phyloP scores from a whole-genome alignment of 2,329 filamentous ascomycete species.

The Juglanconis oblonga region DNA sequence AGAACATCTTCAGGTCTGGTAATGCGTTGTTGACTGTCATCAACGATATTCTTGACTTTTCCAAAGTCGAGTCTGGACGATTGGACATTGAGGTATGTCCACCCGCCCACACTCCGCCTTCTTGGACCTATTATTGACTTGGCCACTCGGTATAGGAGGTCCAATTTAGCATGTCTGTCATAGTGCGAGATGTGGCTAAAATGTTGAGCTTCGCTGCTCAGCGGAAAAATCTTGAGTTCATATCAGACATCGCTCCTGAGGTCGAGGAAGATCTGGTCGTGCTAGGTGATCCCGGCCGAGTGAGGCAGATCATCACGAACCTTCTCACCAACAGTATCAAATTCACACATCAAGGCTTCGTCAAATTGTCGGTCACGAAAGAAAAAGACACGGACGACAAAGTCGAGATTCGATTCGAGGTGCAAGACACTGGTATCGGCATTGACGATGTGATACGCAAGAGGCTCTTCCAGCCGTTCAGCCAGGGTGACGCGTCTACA shows the following conservation, averaged over 20 bases:
- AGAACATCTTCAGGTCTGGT: slow-evolving; percentile 58
- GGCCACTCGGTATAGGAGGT: slow-evolving; percentile 1
- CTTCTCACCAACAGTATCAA: slow-evolving; percentile 60
- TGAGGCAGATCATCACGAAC: slow-evolving; percentile 62
- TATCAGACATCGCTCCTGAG: slow-evolving; percentile 60
- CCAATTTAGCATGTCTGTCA: slow-evolving; percentile 19
- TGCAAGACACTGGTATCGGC: slow-evolving; percentile 78
- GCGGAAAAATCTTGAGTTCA: slow-evolving; percentile 73
- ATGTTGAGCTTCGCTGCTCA: slow-evolving; percentile 86
- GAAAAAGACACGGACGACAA: slow-evolving; percentile 62
- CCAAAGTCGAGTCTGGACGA: slow-evolving; percentile 58
- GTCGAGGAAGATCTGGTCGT: slow-evolving; percentile 70
- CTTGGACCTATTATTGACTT: background rate
- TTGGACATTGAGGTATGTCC: slow-evolving; percentile 46
- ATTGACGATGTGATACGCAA: slow-evolving; percentile 75
- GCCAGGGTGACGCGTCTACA: slow-evolving; percentile 77
- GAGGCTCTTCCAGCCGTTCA: slow-evolving; percentile 75
- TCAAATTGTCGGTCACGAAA: slow-evolving; percentile 63
- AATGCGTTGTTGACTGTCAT: slow-evolving; percentile 58
- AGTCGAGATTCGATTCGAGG: slow-evolving; percentile 66
- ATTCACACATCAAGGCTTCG: slow-evolving; percentile 67
- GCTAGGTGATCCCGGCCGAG: slow-evolving; percentile 66
- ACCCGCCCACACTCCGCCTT: slow-evolving; percentile 21
- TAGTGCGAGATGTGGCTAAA: slow-evolving; percentile 73
- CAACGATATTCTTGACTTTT: slow-evolving; percentile 66